Evolutionary conservation across 352 stramenopile genomes (phyloP).

Genomic region (Globisporangium irregulare): DNA sequence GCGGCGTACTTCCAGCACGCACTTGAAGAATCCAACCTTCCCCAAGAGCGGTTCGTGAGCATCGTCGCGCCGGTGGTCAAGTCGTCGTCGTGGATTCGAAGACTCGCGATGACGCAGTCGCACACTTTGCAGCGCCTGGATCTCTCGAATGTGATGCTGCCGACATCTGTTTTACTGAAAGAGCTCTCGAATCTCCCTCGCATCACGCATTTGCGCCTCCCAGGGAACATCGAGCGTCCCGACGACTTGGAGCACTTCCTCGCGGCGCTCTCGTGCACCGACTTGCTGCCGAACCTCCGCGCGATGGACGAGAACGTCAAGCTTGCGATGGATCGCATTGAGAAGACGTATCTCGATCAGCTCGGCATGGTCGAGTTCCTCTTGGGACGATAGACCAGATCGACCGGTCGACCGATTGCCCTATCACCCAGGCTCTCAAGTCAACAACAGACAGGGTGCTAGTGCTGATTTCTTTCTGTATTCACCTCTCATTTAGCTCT

Average conservation of each 20-base stretch:
- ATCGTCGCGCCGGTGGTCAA: constrained; percentile 45
- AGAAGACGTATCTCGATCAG: constrained; percentile 65
- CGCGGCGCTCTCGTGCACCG: constrained; percentile 49
- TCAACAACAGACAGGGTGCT: not conserved
- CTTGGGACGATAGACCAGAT: constrained; percentile 26
- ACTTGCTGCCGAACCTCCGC: constrained; percentile 44
- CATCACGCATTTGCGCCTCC: constrained; percentile 62
- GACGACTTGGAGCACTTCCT: constrained; percentile 79
- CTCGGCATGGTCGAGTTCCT: constrained; percentile 68
- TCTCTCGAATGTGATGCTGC: constrained; percentile 46
- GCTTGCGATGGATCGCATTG: constrained; percentile 64
- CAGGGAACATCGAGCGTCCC: constrained; percentile 55
- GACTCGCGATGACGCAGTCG: constrained; percentile 44
- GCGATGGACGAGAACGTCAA: constrained; percentile 60
- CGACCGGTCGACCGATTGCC: not conserved
- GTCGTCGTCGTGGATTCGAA: constrained; percentile 64
- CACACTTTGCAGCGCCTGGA: constrained; percentile 65
- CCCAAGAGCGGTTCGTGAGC: constrained; percentile 59
- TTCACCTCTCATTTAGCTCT: not conserved
- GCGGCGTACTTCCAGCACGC: constrained; percentile 42
- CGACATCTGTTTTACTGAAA: constrained; percentile 60
- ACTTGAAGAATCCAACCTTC: constrained; percentile 43
- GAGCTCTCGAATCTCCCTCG: constrained; percentile 50
- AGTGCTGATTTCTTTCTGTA: not conserved
- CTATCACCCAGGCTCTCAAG: not conserved